A percentile compares a stretch with the other conserved stretches of the same genome.
phyloP scores from a whole-genome alignment of 2,329 filamentous ascomycete species.

The Cryphonectria radicalis region DNA sequence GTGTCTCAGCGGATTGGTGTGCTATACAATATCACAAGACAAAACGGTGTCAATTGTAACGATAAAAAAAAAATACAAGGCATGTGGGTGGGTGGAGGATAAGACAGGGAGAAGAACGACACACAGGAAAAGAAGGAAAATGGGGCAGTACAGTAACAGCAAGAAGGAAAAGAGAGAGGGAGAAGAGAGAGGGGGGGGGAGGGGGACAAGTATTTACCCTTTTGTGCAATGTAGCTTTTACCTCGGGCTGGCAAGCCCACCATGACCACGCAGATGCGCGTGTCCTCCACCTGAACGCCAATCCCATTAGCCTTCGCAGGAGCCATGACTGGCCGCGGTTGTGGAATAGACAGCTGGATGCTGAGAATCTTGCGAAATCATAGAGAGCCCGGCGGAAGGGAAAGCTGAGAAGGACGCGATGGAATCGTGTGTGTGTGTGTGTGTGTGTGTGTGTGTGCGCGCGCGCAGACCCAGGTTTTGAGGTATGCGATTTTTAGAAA shows the following conservation, averaged over 20 bases:
- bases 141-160: background rate
- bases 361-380: constrained; percentile 16
- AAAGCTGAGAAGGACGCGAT: constrained; percentile 5
- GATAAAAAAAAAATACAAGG: background rate
- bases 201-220: constrained; percentile 64
- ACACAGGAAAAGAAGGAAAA: background rate
- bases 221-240: constrained; percentile 97
- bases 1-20: constrained; percentile 25
- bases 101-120: background rate
- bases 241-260: constrained; percentile 93
- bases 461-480: background rate
- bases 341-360: constrained; percentile 11
- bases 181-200: no score
- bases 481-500: background rate
- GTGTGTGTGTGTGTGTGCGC: background rate
- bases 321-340: constrained; percentile 44
- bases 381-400: constrained; percentile 16
- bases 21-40: constrained; percentile 23
- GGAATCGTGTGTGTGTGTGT: background rate
- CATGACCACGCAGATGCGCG: constrained; percentile 98
- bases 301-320: constrained; percentile 61
- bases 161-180: background rate
- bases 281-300: constrained; percentile 89
- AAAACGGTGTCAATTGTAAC: constrained; percentile 17
- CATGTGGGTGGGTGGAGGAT: background rate